Evolutionary conservation across 768 basidiomycete species (phyloP), one percentile per base, ranked within the genome.

Genomic region (Pisolithus albus): DNA sequence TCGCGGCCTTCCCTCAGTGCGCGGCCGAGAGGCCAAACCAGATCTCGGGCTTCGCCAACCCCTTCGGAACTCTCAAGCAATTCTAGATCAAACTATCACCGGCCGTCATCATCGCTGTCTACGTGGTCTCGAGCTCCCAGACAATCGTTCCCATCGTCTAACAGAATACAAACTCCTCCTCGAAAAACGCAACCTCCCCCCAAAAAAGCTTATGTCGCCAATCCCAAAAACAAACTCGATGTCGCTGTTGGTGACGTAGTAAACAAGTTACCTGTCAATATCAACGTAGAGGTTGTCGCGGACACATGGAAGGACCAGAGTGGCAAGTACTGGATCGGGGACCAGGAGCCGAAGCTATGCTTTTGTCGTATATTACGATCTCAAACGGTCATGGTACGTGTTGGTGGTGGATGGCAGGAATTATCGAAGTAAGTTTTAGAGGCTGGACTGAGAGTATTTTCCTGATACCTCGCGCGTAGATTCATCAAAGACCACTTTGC

Each of bases 291-390:
- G 66, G 82, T 87, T 13, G 85, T 88, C 6, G 78, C 81, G 6
- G 88, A 90, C 47, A 86, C 83, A 7, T 95, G 92, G 92, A 83
- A 84, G 64, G 92, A 94, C 64, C 84, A 89, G 68, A 92, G 91
- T 55, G 92, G 92, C 18, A 92, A 93, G 62, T 93, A 94, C 62
- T 95, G 91, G 92, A 96, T 95, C 58, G 94, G 94, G 13, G 85
- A 91, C 57, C 82, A 90, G 58, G 90, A 94, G 47, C 82, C 91
- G 6, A 92, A 84, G 66, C 73, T 95, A 30, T 94, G 91, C 66
- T 95, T 92, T 66, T 92, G 92, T 66, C 80, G 93, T 24, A 95
- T 95, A 43, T 70, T 95, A 24, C 83, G 92, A 10, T 92, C 88
- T 1, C 88, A 92, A 60, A 92, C 88, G 0, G 92, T 95, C 56